Evolutionary conservation across 2,329 filamentous ascomycete species (phyloP).

Genomic region (Penicillium carneum): DNA sequence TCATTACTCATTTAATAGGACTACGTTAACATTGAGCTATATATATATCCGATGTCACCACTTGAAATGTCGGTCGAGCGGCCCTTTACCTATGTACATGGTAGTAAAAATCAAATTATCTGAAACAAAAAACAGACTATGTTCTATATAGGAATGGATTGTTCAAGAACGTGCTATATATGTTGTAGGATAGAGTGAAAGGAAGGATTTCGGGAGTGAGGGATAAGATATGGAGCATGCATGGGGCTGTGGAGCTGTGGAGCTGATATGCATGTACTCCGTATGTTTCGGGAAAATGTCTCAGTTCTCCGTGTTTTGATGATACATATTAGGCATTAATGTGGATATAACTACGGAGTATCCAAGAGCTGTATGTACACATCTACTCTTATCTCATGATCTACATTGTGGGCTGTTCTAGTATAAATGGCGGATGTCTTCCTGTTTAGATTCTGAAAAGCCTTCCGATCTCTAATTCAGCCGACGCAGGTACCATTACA

Average conservation of each 20-base stretch:
- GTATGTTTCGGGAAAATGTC: background rate
- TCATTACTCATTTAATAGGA: background rate
- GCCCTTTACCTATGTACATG: too few species aligned
- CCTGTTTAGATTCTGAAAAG: background rate
- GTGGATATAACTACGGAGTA: too few species aligned
- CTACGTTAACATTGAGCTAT: background rate
- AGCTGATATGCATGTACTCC: background rate
- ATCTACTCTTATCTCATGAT: background rate
- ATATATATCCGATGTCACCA: background rate
- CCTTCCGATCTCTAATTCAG: background rate
- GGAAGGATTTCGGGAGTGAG: background rate
- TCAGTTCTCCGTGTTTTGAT: constrained; percentile 2
- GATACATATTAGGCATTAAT: background rate
- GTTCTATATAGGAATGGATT: background rate
- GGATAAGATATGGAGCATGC: background rate
- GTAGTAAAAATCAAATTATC: too few species aligned
- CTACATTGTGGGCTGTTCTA: background rate
- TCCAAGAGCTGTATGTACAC: background rate
- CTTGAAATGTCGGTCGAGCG: too few species aligned
- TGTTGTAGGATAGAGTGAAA: background rate
- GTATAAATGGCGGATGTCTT: background rate
- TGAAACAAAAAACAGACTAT: too few species aligned
- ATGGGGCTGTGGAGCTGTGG: background rate
- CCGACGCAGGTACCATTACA: background rate
- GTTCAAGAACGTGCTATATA: background rate